Evolutionary conservation across 2,329 filamentous ascomycete species (phyloP), one percentile per base, ranked within the genome.

Genomic region (Diaporthe vaccinii): DNA sequence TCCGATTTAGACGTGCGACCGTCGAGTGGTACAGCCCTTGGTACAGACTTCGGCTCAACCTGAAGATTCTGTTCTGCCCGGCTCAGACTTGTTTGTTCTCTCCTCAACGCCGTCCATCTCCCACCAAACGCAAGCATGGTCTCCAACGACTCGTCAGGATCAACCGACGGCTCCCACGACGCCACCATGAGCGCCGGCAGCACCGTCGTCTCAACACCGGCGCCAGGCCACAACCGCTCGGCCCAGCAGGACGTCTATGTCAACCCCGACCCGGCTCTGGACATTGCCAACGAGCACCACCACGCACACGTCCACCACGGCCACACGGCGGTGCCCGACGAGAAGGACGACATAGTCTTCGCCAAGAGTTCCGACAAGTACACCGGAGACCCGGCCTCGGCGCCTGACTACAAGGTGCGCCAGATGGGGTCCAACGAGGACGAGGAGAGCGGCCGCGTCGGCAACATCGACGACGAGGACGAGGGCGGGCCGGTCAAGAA

Each of bases 311-410:
- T 82, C 36, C 82, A 87, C 78, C 86, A 88, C 79, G 83, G 83
- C 51, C 78, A 77, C 76, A 82, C 75, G 78, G 84, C 76, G 78
- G 83, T 53, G 78, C 81, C 72, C 74, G 80, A 79, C 75, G 78
- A 84, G 77, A 77, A 84, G 71, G 85, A 87, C 76, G 85, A 90
- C 69, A 84, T 87, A 51, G 82, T 86, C 58, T 90, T 90, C 79
- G 84, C 87, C 49, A 84, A 84, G 68, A 85, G 84, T 61, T 85
- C 75, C 78, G 36, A 80, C 44, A 57, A 75, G 14, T 77, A 81
- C 34, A 84, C 82, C 20, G 78, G 83, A 15, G 82, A 88, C 78
- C 79, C 58, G 7, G 22, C 51, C 28, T 39, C 36, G 12, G 85
- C 85, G 17, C 83, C 84, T 3, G 76, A 80, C 25, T 78, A 79